Conservation (phyloP, 164 flowering plant species). For the Magnolia kwangsiensis region DNA sequence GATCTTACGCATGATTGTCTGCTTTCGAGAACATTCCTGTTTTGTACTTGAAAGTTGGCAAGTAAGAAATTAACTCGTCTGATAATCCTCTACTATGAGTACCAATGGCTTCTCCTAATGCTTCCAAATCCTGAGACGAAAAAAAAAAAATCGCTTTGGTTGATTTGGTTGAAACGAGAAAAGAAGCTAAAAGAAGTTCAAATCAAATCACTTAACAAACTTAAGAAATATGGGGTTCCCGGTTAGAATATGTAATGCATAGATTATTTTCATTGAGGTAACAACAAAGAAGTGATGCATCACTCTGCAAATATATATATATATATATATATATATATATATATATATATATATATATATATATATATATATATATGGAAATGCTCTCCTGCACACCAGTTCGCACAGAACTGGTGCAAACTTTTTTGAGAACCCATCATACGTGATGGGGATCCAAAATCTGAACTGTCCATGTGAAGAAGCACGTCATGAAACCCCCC, state of each 20-base stretch:
- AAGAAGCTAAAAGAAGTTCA: neutral
- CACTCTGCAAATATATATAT: neutral
- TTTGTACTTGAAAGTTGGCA: constrained; percentile 33
- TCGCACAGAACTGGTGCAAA: too few species aligned
- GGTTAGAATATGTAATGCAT: too few species aligned
- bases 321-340: too few species aligned
- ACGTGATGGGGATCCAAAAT: too few species aligned
- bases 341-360: too few species aligned
- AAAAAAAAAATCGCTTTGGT: neutral
- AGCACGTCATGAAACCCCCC: too few species aligned
- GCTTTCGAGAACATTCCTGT: constrained; percentile 34
- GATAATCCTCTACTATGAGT: constrained; percentile 35
- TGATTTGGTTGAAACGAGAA: neutral
- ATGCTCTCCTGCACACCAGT: too few species aligned
- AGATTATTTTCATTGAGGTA: neutral
- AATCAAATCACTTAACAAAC: neutral
- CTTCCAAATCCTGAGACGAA: constrained; percentile 28
- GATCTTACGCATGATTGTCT: constrained; percentile 33
- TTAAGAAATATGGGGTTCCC: neutral
- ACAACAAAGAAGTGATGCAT: neutral
- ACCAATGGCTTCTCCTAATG: constrained; percentile 36
- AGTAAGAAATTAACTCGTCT: constrained; percentile 35
- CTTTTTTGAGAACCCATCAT: too few species aligned
- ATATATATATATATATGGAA: too few species aligned
- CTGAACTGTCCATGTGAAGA: too few species aligned